These are phyloP conservation scores for Diplosphaera chodatii DNA, from an alignment of 139 green algal species.

Conservation along the genomic window DNA sequence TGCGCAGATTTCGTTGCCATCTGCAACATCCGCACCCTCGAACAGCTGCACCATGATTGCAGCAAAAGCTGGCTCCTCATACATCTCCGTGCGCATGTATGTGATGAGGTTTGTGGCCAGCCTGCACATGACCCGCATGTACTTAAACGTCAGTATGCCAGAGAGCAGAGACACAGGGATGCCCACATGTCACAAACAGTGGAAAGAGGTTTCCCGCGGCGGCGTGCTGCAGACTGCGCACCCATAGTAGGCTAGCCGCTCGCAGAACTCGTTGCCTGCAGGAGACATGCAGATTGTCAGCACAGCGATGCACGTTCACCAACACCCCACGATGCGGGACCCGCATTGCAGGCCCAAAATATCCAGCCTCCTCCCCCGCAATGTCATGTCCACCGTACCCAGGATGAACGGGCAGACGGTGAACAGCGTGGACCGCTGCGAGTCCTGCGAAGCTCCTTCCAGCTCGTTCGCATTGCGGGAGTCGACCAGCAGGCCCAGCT, in stretches of 20 bases:
- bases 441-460: neutral
- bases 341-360: too few species aligned
- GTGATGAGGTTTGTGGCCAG: slow-evolving; percentile 87
- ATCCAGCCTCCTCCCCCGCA: too few species aligned
- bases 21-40: too few species aligned
- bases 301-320: too few species aligned
- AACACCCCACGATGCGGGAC: too few species aligned
- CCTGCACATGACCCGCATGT: too few species aligned
- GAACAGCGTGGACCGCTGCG: slow-evolving; percentile 54
- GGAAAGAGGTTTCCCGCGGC: too few species aligned
- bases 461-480: neutral
- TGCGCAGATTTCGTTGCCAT: too few species aligned
- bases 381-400: slow-evolving; percentile 32
- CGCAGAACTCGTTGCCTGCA: slow-evolving; percentile 87
- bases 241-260: slow-evolving; percentile 86
- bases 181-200: too few species aligned
- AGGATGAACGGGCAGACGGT: slow-evolving; percentile 87
- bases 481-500: neutral
- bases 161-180: too few species aligned
- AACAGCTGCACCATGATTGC: slow-evolving; percentile 84
- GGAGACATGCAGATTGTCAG: too few species aligned
- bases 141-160: too few species aligned
- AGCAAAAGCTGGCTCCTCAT: slow-evolving; percentile 61
- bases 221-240: slow-evolving; percentile 21
- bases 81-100: slow-evolving; percentile 79